These are phyloP conservation scores for Aspergillus campestris DNA, from an alignment of 495 filamentous ascomycete species.

Conservation along the genomic window DNA sequence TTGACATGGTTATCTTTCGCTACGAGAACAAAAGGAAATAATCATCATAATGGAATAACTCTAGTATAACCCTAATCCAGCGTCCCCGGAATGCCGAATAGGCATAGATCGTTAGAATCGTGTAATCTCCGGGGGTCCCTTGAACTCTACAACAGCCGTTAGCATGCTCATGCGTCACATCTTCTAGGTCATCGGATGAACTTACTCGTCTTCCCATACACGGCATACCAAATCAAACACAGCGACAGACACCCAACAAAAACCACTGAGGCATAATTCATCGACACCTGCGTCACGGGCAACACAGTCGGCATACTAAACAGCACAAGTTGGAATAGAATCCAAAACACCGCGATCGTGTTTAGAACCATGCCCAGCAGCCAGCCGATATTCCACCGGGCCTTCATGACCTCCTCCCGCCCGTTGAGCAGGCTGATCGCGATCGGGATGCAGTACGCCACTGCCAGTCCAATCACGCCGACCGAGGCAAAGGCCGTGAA, in stretches of 20 bases:
- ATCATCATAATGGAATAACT: too few relatives aligned
- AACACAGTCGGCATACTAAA: conserved; percentile 45
- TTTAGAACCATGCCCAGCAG: conserved; percentile 49
- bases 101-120: too few relatives aligned
- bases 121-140: too few relatives aligned
- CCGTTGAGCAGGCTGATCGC: conserved; percentile 43
- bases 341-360: conserved; percentile 50
- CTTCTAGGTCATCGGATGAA: too few relatives aligned
- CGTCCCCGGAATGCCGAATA: too few relatives aligned
- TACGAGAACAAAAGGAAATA: too few relatives aligned
- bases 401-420: conserved; percentile 41
- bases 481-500: conserved; percentile 59
- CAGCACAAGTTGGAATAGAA: conserved; percentile 49
- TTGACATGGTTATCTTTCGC: too few relatives aligned
- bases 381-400: conserved; percentile 47
- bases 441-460: conserved; percentile 52
- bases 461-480: conserved; percentile 50
- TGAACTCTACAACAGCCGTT: too few relatives aligned
- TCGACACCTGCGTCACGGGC: conserved; percentile 38
- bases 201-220: conserved; percentile 38
- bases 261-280: conserved; percentile 58
- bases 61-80: too few relatives aligned
- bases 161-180: not conserved
- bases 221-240: conserved; percentile 33
- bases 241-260: conserved; percentile 48